Evolutionary conservation across 371 early-diverging fungal species (phyloP).

Genomic region (Rhizopus sp.): DNA sequence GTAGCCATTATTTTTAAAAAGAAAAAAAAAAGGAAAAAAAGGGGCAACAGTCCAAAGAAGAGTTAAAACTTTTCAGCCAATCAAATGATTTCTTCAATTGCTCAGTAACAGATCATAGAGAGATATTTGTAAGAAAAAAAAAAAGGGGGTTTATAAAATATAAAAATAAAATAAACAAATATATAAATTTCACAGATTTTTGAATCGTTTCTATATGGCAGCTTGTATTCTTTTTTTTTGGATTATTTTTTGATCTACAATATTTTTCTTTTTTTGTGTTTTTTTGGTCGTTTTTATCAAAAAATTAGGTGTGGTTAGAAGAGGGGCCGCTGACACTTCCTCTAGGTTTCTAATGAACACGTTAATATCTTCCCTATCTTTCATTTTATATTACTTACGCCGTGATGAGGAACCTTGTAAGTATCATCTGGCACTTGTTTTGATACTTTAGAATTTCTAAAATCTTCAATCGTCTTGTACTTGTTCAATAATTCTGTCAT

Average conservation of each 20-base stretch:
- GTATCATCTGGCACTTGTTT: constrained; percentile 30
- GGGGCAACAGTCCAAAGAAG: neutral
- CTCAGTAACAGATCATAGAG: too few relatives aligned
- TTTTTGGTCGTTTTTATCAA: too few relatives aligned
- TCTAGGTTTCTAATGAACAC: constrained; percentile 30
- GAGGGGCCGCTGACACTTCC: constrained; percentile 47
- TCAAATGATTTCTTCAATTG: neutral
- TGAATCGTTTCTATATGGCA: too few relatives aligned
- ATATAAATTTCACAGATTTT: too few relatives aligned
- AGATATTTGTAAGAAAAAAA: too few relatives aligned
- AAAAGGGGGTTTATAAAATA: too few relatives aligned
- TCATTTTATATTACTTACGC: constrained; percentile 36
- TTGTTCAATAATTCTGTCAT: constrained; percentile 63
- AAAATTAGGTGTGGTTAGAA: constrained; percentile 1
- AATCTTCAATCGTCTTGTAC: constrained; percentile 76
- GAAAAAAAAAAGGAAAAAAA: neutral
- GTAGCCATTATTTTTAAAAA: neutral
- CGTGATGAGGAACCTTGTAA: constrained; percentile 53
- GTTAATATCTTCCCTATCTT: neutral
- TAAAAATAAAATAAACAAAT: too few relatives aligned
- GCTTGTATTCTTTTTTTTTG: too few relatives aligned
- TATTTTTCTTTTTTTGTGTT: too few relatives aligned
- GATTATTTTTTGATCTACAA: too few relatives aligned
- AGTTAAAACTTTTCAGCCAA: neutral
- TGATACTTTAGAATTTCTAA: constrained; percentile 57